Evolutionary conservation across 352 stramenopile genomes (phyloP), one percentile per base, ranked within the genome.

Genomic region (Aphanomyces euteiches): DNA sequence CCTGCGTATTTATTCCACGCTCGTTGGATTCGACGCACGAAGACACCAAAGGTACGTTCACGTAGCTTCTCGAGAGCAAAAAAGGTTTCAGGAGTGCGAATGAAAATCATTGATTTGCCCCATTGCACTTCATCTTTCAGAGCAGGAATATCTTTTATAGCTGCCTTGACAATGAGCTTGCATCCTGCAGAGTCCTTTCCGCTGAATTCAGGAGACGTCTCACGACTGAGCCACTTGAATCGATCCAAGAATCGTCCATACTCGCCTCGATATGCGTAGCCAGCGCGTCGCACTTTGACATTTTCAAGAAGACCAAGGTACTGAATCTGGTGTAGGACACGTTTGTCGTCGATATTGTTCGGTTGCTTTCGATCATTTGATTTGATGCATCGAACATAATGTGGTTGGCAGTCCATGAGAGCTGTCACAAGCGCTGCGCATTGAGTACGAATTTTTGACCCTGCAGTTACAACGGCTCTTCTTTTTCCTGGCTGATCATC

Each of bases 381-480:
- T 73, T 97, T 96, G 67, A 97, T 95, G 66, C 88, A 96, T n/a
- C 89, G 87, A 56, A 96, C 88, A 56, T 97, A 96, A 64, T 96
- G 87, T 69, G 90, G 90, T 28, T 90, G 92, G 74, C 90, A 97
- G 66, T 94, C 84, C 84, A 96, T 95, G 34, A 97, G 72, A 8
- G 83, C 85, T 0, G 79, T 84, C 21, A 97, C 90, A 40, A 97
- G 85, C 37, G 85, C 88, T 63, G 93, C 82, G 47, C 89, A 96
- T 57, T 97, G 89, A 8, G 86, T 94, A 36, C 88, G 82, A 41
- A 95, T 95, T 56, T 90, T 89, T 61, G 88, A 90, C 37, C 86
- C 85, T 0, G 83, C 88, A 2, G 88, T 94, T 5, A 61, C 17
- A 17, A 90, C 81, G 3, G 86, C 77, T 74, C 92, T 90, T 48